Evolutionary conservation across 1,139 yeast genomes (phyloP).

Genomic region (Protomyces macrosporus): DNA sequence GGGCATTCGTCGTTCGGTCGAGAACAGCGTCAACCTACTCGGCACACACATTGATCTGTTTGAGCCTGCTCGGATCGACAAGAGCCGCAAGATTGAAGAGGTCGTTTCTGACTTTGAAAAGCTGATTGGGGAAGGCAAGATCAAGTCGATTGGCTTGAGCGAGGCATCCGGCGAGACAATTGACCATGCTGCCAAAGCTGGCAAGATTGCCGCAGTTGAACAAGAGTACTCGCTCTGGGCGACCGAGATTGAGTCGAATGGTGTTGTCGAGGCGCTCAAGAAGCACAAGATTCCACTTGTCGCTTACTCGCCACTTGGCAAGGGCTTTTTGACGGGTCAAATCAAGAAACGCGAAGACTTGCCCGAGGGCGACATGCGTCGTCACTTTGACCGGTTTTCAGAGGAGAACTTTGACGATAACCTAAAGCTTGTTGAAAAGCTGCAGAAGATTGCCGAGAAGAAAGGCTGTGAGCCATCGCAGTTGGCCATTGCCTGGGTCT

Average conservation of each 20-base stretch:
- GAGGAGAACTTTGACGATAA: constrained; percentile 56
- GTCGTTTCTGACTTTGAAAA: constrained; percentile 36
- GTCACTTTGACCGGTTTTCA: constrained; percentile 55
- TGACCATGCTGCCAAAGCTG: constrained; percentile 48
- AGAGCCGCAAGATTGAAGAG: constrained; percentile 41
- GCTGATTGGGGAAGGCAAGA: constrained; percentile 38
- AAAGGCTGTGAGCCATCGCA: constrained; percentile 54
- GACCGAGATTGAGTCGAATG: constrained; percentile 55
- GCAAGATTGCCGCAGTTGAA: constrained; percentile 63
- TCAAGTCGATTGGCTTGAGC: constrained; percentile 62
- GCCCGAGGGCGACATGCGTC: constrained; percentile 35
- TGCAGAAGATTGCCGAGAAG: constrained; percentile 45
- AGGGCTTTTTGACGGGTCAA: constrained; percentile 68
- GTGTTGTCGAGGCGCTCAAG: constrained; percentile 52
- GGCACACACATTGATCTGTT: constrained; percentile 53
- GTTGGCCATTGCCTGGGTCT: constrained; percentile 68
- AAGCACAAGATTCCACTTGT: constrained; percentile 60
- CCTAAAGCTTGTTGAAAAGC: constrained; percentile 45
- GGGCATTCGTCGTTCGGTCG: constrained; percentile 49
- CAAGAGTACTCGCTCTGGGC: constrained; percentile 66
- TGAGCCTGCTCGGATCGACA: constrained; percentile 66
- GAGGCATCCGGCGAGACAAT: constrained; percentile 64
- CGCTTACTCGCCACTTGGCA: constrained; percentile 78
- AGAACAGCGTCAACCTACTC: constrained; percentile 46
- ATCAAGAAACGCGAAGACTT: constrained; percentile 46